Conservation (phyloP, 768 basidiomycete species). For the Tephrocybe sp. region DNA sequence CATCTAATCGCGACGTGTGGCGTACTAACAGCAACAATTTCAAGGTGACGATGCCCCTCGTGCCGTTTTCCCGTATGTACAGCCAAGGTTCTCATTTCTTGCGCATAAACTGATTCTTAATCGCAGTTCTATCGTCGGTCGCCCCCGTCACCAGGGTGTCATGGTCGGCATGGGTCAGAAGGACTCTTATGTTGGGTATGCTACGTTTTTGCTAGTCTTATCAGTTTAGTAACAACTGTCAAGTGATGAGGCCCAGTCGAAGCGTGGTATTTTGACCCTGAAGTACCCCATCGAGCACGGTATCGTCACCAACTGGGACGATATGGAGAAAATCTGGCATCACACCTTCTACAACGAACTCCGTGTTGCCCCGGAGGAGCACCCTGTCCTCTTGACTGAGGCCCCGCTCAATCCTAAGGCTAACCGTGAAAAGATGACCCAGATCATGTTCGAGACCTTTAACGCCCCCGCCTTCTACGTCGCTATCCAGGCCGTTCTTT, state of each 20-base stretch:
- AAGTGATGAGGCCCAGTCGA: slow-evolving; percentile 90
- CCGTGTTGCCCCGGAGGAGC: slow-evolving; percentile 90
- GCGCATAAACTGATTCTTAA: slow-evolving; percentile 1
- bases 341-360: slow-evolving; percentile 97
- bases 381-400: slow-evolving; percentile 90
- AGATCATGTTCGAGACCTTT: slow-evolving; percentile 97
- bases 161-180: slow-evolving; percentile 98
- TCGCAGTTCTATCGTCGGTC: slow-evolving; percentile 85
- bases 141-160: slow-evolving; percentile 91
- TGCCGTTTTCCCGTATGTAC: slow-evolving; percentile 91
- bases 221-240: slow-evolving; percentile 16
- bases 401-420: slow-evolving; percentile 93
- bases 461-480: slow-evolving; percentile 93
- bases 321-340: slow-evolving; percentile 99
- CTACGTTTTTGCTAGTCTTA: slow-evolving; percentile 10
- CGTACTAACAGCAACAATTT: slow-evolving; percentile 19
- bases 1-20: not conserved
- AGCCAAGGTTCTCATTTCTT: not conserved
- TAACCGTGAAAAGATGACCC: slow-evolving; percentile 92
- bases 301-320: slow-evolving; percentile 98
- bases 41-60: slow-evolving; percentile 87
- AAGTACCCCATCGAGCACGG: slow-evolving; percentile 96
- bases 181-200: slow-evolving; percentile 93
- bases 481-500: slow-evolving; percentile 88
- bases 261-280: slow-evolving; percentile 91